A percentile compares a stretch with the other conserved stretches of the same genome.
Conservation (phyloP, 306 rosid genomes). For the Cucurbita maxima region DNA sequence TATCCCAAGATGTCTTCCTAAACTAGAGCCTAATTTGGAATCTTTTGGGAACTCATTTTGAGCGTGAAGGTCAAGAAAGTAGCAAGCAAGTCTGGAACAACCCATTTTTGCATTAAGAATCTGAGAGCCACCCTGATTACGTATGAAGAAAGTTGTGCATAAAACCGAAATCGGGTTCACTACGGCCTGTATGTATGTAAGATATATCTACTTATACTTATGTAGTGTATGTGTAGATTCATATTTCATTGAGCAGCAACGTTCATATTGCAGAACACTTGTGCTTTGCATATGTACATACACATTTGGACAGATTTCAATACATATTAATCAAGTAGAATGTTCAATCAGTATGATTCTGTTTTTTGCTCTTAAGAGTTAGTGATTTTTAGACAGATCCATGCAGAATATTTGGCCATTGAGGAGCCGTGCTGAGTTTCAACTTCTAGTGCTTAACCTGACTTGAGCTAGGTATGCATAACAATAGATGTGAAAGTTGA, state of each 20-base stretch:
- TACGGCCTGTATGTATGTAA: neutral
- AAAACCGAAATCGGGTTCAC: neutral
- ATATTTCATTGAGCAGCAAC: neutral
- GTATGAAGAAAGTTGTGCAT: neutral
- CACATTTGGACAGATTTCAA: neutral
- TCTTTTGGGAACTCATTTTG: slow-evolving; percentile 2
- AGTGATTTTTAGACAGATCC: neutral
- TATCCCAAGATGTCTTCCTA: slow-evolving; percentile 53
- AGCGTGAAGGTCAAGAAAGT: neutral
- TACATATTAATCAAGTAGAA: neutral
- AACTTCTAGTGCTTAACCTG: neutral
- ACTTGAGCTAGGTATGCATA: neutral
- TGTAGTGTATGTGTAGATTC: neutral
- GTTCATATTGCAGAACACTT: neutral
- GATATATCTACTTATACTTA: neutral
- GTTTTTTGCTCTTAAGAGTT: neutral
- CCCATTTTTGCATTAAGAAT: slow-evolving; percentile 3
- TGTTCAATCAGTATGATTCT: neutral
- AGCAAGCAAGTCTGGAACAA: slow-evolving; percentile 5
- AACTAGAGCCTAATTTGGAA: slow-evolving; percentile 7
- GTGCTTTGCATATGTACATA: neutral
- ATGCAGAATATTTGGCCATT: neutral
- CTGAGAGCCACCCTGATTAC: neutral
- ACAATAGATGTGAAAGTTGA: neutral
- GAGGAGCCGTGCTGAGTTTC: neutral